A percentile compares a stretch with the other conserved stretches of the same genome.
These are phyloP conservation scores for Torulaspora microellipsoides DNA, from an alignment of 805 yeast species.

Conservation along the genomic window DNA sequence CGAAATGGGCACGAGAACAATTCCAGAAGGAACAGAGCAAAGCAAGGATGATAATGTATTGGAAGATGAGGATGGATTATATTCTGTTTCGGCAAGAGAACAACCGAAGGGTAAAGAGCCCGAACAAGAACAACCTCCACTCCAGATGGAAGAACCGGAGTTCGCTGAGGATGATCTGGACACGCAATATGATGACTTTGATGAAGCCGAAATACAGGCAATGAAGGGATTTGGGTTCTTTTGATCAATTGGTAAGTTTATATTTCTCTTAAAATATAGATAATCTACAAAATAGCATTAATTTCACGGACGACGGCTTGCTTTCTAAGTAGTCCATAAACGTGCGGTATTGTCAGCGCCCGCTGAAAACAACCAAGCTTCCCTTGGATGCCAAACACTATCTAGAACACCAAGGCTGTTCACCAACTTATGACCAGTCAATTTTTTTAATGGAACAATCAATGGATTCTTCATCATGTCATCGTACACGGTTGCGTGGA, in stretches of 20 bases:
- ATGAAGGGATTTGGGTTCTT: slow-evolving; percentile 23
- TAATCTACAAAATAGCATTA: slow-evolving; percentile 7
- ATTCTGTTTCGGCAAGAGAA: slow-evolving; percentile 6
- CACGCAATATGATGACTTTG: slow-evolving; percentile 10
- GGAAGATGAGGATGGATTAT: slow-evolving; percentile 11
- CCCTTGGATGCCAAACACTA: slow-evolving; percentile 93
- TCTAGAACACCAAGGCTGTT: slow-evolving; percentile 82
- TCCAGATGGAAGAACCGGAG: slow-evolving; percentile 2
- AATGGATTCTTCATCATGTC: slow-evolving; percentile 85
- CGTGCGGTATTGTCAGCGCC: slow-evolving; percentile 97
- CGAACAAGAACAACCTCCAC: not conserved
- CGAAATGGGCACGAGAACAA: slow-evolving; percentile 30
- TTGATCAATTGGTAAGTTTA: not conserved
- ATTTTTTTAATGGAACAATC: slow-evolving; percentile 90
- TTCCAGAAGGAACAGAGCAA: not conserved
- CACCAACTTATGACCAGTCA: slow-evolving; percentile 81
- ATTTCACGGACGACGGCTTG: slow-evolving; percentile 24
- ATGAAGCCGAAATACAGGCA: slow-evolving; percentile 26
- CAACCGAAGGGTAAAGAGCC: not conserved
- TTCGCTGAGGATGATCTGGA: slow-evolving; percentile 1
- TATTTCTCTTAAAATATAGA: not conserved
- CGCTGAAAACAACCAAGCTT: slow-evolving; percentile 95
- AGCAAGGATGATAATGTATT: not conserved
- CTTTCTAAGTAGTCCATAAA: slow-evolving; percentile 76
- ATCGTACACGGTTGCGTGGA: slow-evolving; percentile 96